Evolutionary conservation across 1,284 basidiomycete species (phyloP), one percentile per base, ranked within the genome.

Genomic region (Ceratobasidium sp.): DNA sequence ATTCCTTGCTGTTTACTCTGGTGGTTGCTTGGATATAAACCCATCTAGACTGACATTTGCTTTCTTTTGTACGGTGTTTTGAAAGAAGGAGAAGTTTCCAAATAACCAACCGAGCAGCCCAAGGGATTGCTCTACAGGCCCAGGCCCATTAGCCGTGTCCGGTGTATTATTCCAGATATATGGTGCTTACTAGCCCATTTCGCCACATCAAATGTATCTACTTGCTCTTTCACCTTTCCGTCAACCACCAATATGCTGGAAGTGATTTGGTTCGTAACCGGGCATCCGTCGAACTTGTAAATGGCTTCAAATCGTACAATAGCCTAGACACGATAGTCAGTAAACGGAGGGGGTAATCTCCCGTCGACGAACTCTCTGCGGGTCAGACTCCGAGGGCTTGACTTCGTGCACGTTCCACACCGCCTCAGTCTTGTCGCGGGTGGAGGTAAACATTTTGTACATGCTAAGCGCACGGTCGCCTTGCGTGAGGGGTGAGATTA

Each of bases 321-420:
- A 11, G 59, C 59, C 59, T 64, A 16, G 33, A 4, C 11, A 7
- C 21, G 14, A 16, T 21, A 21, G 23, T 25, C 7, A 53, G 33
- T 27, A 41, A 19, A 19, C 5, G n/a, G 11, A 19, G 11, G 27
- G 30, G 19, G 25, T 1, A 14, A 53, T 36, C 2, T 13, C 27
- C n/a, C 1, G n/a, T 16, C 29, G 5, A 36, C 29, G 13, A 27
- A 64, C 59, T 36, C 39, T 64, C 16, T 53, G 59, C 27, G 59
- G 41, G n/a, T 64, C 39, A 19, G 59, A 47, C 21, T 29, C 27
- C 36, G 47, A 52, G n/a, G 49, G 49, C 29, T 64, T 64, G 9
- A 64, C 59, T 30, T 64, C 59, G 39, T 64, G 59, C n/a, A 64
- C 49, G 23, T 64, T 64, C 59, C 59, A 64, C 11, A 64, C 49